Percentiles rank a stretch among this genome's conserved stretches.
These are phyloP conservation scores for Cyclotella choctawhatcheeana DNA, from an alignment of 108 stramenopile genomes.

Conservation along the genomic window DNA sequence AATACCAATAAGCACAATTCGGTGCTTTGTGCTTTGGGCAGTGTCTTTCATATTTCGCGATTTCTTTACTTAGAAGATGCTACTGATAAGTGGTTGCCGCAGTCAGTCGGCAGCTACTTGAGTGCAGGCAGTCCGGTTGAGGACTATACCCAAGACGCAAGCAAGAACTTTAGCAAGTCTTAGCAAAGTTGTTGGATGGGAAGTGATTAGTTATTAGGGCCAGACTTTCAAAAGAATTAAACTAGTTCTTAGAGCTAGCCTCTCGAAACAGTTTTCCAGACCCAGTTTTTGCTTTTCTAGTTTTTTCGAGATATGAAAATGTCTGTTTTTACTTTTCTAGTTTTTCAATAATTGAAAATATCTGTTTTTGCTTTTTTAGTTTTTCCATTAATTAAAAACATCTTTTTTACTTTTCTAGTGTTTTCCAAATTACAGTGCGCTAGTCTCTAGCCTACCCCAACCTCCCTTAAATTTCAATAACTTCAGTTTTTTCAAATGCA, in stretches of 20 bases:
- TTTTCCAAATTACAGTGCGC: too few species aligned
- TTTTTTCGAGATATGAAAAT: too few species aligned
- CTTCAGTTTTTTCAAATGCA: too few species aligned
- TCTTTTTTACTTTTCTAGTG: too few species aligned
- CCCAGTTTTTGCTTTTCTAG: too few species aligned
- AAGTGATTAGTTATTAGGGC: background rate
- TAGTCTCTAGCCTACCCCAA: too few species aligned
- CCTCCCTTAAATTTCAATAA: too few species aligned
- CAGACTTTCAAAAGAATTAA: background rate
- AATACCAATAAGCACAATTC: constrained; percentile 5
- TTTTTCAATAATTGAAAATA: too few species aligned
- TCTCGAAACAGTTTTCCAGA: background rate
- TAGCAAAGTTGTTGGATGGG: constrained; percentile 9
- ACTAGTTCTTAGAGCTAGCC: constrained; percentile 1
- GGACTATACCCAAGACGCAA: constrained; percentile 12
- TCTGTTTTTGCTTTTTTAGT: too few species aligned
- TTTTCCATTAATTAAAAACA: too few species aligned
- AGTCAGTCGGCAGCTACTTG: constrained; percentile 17
- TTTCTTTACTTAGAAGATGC: constrained; percentile 13
- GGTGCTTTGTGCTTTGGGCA: constrained; percentile 10
- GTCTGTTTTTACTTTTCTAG: too few species aligned
- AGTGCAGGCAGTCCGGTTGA: constrained; percentile 4
- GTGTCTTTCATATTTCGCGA: constrained; percentile 6
- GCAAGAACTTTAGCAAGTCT: constrained; percentile 3
- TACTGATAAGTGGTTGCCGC: constrained; percentile 17